Evolutionary conservation across 345 rosid species (phyloP).

Genomic region (Populus euphratica): DNA sequence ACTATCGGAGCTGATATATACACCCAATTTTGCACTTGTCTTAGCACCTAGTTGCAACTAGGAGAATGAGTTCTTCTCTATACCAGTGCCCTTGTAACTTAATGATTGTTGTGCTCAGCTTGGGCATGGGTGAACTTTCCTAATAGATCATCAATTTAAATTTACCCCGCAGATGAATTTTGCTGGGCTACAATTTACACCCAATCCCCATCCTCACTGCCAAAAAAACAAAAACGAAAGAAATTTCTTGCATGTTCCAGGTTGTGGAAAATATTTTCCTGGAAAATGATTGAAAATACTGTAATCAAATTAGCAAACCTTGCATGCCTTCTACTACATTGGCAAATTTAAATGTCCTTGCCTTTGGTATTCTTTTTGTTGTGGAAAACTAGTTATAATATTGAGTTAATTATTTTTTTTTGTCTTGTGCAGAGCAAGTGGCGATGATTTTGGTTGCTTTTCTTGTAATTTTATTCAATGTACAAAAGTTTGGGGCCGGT

Average conservation of each 20-base stretch:
- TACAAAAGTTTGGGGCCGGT: constrained; percentile 97
- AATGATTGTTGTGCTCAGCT: not conserved
- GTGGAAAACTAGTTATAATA: constrained; percentile 1
- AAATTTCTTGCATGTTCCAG: not conserved
- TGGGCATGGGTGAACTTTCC: not conserved
- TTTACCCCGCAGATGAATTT: not conserved
- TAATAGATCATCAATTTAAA: not conserved
- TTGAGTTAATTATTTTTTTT: constrained; percentile 22
- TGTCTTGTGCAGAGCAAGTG: constrained; percentile 75
- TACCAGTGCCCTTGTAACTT: not conserved
- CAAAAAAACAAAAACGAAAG: not conserved
- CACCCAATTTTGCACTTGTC: not conserved
- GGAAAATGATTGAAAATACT: not conserved
- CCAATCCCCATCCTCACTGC: not conserved
- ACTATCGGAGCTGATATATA: not conserved
- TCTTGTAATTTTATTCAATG: constrained; percentile 85
- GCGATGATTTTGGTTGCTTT: constrained; percentile 86
- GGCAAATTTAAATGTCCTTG: not conserved
- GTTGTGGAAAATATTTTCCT: not conserved
- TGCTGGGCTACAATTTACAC: not conserved
- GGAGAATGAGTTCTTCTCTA: not conserved
- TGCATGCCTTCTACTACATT: not conserved
- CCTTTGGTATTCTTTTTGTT: not conserved
- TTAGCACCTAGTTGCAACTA: not conserved
- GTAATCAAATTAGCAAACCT: not conserved